These are phyloP conservation scores for Botrytis deweyae DNA, from an alignment of 2,329 filamentous ascomycete genomes.

Conservation along the genomic window DNA sequence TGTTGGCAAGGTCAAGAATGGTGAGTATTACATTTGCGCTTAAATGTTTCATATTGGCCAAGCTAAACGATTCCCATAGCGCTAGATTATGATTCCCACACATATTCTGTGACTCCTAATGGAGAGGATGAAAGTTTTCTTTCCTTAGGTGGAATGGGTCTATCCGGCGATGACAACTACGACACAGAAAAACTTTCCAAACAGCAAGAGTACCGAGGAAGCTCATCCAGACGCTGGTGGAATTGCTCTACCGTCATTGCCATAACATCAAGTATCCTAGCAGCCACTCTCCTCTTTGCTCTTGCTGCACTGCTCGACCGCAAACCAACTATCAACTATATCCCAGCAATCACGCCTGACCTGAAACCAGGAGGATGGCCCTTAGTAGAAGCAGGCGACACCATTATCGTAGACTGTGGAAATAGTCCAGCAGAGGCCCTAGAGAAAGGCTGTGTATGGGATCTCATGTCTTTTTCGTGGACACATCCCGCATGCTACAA, in stretches of 20 bases:
- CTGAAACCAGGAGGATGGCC: background rate
- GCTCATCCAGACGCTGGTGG: background rate
- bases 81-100: background rate
- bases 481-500: conserved; percentile 16
- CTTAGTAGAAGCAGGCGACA: background rate
- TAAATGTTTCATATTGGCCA: background rate
- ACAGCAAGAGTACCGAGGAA: background rate
- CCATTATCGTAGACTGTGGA: conserved; percentile 11
- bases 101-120: background rate
- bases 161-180: background rate
- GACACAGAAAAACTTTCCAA: background rate
- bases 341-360: background rate
- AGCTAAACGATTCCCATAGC: background rate
- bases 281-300: background rate
- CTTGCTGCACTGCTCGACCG: background rate
- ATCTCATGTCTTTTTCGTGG: conserved; percentile 21
- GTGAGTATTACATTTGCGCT: background rate
- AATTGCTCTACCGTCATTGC: background rate
- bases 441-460: conserved; percentile 18
- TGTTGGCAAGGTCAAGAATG: background rate
- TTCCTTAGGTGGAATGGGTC: background rate
- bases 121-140: background rate
- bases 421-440: conserved; percentile 14
- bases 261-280: background rate
- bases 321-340: background rate